Percentiles rank a stretch among this genome's conserved stretches.
phyloP scores from a whole-genome alignment of 139 green algal species.

The Diplosphaera chodatii region DNA sequence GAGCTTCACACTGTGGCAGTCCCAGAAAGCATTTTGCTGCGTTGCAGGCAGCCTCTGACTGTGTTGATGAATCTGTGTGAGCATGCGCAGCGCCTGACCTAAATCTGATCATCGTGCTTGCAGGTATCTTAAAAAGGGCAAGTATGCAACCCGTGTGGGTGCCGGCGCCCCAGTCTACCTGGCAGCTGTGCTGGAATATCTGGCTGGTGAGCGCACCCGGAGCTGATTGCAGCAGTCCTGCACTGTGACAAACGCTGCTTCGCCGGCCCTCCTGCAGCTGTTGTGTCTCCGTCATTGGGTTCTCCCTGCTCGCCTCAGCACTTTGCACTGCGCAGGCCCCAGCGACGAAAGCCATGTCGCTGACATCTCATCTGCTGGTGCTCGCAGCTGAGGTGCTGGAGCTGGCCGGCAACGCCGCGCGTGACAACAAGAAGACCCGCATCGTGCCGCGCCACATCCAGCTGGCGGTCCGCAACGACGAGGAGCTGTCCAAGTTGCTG shows the following conservation, averaged over 20 bases:
- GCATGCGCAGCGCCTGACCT: no score
- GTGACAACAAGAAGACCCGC: slow-evolving; percentile 78
- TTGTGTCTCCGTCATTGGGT: no score
- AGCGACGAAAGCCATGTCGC: not conserved
- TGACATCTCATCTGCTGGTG: slow-evolving; percentile 60
- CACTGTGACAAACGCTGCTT: no score
- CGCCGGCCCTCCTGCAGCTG: no score
- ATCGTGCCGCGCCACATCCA: slow-evolving; percentile 77
- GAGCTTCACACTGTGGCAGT: no score
- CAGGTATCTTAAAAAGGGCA: slow-evolving; percentile 53
- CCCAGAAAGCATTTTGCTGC: no score
- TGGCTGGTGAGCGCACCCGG: slow-evolving; percentile 30
- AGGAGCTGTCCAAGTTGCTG: slow-evolving; percentile 90
- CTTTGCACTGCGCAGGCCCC: no score
- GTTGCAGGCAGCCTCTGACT: no score
- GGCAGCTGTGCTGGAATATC: slow-evolving; percentile 78
- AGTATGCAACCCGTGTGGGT: slow-evolving; percentile 54
- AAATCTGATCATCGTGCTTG: no score
- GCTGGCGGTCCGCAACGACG: slow-evolving; percentile 76
- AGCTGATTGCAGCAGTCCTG: no score
- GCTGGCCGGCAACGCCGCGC: slow-evolving; percentile 61
- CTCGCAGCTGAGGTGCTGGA: slow-evolving; percentile 52
- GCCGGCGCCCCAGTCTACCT: slow-evolving; percentile 32
- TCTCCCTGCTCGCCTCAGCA: no score
- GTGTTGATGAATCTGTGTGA: no score